Conservation (phyloP, 2,329 filamentous ascomycete species). For the Cytospora leucostoma region DNA sequence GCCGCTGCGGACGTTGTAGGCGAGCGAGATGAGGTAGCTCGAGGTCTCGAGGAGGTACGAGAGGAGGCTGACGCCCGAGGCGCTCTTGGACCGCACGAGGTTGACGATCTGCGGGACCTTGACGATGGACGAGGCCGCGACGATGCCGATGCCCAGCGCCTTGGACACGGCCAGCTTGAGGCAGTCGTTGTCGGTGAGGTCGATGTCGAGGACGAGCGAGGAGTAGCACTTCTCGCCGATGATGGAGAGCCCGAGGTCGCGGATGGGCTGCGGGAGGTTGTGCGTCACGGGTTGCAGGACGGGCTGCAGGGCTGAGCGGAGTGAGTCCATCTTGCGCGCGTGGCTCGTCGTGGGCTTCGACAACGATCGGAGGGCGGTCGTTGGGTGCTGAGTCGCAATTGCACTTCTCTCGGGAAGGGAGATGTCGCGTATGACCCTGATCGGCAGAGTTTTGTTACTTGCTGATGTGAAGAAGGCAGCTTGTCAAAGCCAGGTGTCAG, state of each 20-base stretch:
- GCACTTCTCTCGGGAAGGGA: not conserved
- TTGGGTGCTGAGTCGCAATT: not conserved
- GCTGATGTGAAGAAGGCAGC: not conserved
- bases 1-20: constrained; percentile 86
- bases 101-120: constrained; percentile 98
- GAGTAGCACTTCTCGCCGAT: constrained; percentile 85
- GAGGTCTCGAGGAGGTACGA: constrained; percentile 91
- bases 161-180: constrained; percentile 90
- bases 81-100: constrained; percentile 76
- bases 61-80: constrained; percentile 83
- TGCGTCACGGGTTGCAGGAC: constrained; percentile 72
- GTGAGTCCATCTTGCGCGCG: constrained; percentile 55
- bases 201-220: constrained; percentile 80
- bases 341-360: too few species aligned
- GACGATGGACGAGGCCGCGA: constrained; percentile 85
- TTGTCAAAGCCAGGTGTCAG: constrained; percentile 6
- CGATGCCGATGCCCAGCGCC: constrained; percentile 89
- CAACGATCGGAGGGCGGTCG: not conserved
- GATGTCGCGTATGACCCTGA: not conserved
- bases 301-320: constrained; percentile 64
- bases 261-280: constrained; percentile 72
- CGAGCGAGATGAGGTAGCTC: constrained; percentile 83
- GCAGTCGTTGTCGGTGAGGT: constrained; percentile 75
- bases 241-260: constrained; percentile 74
- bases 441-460: not conserved